A percentile compares a stretch with the other conserved stretches of the same genome.
Conservation (phyloP, 163 green algal genomes). For the Coccomyxa subellipsoidea region DNA sequence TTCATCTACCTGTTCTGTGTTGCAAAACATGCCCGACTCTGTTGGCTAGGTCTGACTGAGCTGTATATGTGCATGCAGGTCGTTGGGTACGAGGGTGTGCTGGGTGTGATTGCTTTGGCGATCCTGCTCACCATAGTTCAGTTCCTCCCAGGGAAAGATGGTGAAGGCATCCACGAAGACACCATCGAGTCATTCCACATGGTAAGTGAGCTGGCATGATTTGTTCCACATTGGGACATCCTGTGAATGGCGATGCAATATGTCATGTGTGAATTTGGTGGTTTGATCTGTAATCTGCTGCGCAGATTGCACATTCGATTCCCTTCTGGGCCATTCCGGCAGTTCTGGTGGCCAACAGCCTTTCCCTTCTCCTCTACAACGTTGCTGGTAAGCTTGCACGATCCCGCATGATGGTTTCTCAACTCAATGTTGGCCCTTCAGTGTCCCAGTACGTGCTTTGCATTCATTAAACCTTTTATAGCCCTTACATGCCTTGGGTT, state of each 20-base stretch:
- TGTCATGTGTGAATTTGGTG: background rate
- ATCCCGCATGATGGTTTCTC: no score
- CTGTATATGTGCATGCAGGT: no score
- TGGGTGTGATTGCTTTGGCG: conserved; percentile 48
- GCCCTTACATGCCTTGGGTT: no score
- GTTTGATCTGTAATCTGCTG: background rate
- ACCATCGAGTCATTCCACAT: background rate
- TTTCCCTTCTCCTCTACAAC: conserved; percentile 8
- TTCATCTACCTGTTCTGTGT: no score
- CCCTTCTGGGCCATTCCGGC: background rate
- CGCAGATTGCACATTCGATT: background rate
- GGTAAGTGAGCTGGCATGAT: background rate
- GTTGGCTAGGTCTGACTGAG: no score
- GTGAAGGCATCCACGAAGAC: conserved; percentile 47
- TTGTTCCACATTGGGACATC: background rate
- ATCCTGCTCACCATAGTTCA: conserved; percentile 45
- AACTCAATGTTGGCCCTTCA: no score
- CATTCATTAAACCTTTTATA: no score
- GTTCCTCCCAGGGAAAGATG: conserved; percentile 51
- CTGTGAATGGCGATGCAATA: background rate
- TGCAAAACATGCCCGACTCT: no score
- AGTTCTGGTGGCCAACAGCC: conserved; percentile 7
- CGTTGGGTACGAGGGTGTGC: conserved; percentile 71
- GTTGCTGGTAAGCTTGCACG: conserved; percentile 1
- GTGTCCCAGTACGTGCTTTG: no score